These are phyloP conservation scores for Aurifilum marmelostoma DNA, from an alignment of 2,329 filamentous ascomycete genomes.

Conservation along the genomic window DNA sequence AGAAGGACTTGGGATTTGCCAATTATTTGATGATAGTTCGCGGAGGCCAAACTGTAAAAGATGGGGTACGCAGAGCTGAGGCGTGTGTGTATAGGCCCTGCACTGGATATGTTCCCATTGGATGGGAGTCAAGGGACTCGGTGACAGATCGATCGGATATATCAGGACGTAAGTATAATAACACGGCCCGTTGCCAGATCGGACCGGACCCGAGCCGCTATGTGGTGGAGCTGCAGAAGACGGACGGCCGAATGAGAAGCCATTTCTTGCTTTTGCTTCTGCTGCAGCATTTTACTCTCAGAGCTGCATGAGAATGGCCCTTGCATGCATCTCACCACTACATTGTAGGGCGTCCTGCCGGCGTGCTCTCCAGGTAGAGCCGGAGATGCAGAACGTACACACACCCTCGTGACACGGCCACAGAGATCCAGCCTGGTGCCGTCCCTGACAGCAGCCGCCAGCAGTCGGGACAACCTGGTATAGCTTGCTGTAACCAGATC, in stretches of 20 bases:
- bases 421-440: constrained; percentile 19
- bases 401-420: constrained; percentile 18
- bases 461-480: constrained; percentile 13
- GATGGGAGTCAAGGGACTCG: neutral
- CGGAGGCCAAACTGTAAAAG: neutral
- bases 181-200: constrained; percentile 12
- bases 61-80: too few relatives aligned
- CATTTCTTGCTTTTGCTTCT: neutral
- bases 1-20: neutral
- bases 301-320: constrained; percentile 1
- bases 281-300: too few relatives aligned
- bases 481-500: constrained; percentile 10
- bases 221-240: constrained; percentile 19
- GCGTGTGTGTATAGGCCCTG: too few relatives aligned
- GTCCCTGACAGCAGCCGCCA: neutral
- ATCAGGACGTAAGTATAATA: constrained; percentile 26
- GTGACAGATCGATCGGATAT: constrained; percentile 23
- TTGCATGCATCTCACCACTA: constrained; percentile 1
- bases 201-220: neutral
- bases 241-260: too few relatives aligned
- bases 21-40: neutral
- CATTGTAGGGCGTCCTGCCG: neutral
- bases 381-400: neutral
- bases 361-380: neutral
- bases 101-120: too few relatives aligned